Conservation (phyloP, 805 yeast species). For the Debaryomyces tyrocola region DNA sequence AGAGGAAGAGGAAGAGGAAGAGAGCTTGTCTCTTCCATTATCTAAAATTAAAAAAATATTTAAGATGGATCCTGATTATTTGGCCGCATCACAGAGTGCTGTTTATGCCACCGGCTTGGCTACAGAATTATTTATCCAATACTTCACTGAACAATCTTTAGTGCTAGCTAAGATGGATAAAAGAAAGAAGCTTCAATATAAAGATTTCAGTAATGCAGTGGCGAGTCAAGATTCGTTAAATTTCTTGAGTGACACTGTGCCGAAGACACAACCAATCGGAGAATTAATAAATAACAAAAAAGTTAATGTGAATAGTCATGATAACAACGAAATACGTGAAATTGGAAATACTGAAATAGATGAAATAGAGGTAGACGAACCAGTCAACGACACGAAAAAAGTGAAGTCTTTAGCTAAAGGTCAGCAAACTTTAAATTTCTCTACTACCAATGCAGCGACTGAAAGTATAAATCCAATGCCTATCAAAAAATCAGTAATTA, state of each 20-base stretch:
- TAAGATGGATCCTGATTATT: constrained; percentile 73
- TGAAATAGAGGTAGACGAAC: background rate
- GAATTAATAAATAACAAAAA: constrained; percentile 46
- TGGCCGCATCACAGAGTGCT: constrained; percentile 65
- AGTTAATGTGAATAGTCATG: constrained; percentile 21
- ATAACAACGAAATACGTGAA: constrained; percentile 4
- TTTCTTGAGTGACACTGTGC: constrained; percentile 67
- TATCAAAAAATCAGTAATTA: constrained; percentile 34
- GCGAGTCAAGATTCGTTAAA: constrained; percentile 55
- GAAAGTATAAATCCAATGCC: constrained; percentile 5
- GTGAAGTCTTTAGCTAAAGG: constrained; percentile 35
- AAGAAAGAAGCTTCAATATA: constrained; percentile 67
- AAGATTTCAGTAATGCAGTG: constrained; percentile 69
- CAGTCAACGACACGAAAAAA: background rate
- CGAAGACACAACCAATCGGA: constrained; percentile 54
- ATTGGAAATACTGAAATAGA: background rate
- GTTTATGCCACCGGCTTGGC: constrained; percentile 78
- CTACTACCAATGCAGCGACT: background rate
- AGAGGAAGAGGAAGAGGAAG: constrained; percentile 23
- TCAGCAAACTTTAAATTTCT: constrained; percentile 34
- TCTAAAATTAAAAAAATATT: constrained; percentile 70
- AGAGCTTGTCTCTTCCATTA: constrained; percentile 52
- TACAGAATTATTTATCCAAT: constrained; percentile 70
- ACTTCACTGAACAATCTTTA: constrained; percentile 69
- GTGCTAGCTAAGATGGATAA: constrained; percentile 62